Evolutionary conservation across 2,329 filamentous ascomycete genomes (phyloP).

Genomic region (Amphichorda felina): DNA sequence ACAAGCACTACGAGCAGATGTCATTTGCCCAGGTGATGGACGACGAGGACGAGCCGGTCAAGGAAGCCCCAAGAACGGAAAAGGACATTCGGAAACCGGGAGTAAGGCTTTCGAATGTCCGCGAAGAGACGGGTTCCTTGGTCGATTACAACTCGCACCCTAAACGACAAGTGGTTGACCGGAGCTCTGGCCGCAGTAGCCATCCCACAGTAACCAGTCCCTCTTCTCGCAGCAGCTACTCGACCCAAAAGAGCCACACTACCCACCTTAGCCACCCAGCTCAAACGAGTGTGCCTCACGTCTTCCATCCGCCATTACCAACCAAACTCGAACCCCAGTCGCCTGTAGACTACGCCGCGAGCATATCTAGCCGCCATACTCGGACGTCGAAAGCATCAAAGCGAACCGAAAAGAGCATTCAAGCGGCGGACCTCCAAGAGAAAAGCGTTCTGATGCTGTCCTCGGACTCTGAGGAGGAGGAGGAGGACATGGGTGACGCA

Average conservation of each 20-base stretch:
- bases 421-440: conserved; percentile 38
- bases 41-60: neutral
- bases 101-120: neutral
- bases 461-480: conserved; percentile 44
- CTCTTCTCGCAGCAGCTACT: neutral
- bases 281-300: neutral
- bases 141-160: neutral
- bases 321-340: conserved; percentile 15
- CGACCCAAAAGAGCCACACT: conserved; percentile 2
- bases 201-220: neutral
- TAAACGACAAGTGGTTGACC: neutral
- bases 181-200: neutral
- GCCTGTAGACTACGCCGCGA: conserved; percentile 30
- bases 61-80: neutral
- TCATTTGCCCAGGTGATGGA: conserved; percentile 31
- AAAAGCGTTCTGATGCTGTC: conserved; percentile 45
- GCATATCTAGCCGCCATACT: conserved; percentile 43
- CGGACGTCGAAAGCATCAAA: conserved; percentile 41
- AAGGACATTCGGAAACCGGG: no score
- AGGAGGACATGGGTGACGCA: conserved; percentile 3
- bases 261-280: conserved; percentile 9
- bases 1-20: conserved; percentile 47
- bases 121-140: neutral
- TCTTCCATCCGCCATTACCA: conserved; percentile 5
- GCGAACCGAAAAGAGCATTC: conserved; percentile 31